Conservation (phyloP, 2,329 filamentous ascomycete genomes). For the Xylaria sp. region DNA sequence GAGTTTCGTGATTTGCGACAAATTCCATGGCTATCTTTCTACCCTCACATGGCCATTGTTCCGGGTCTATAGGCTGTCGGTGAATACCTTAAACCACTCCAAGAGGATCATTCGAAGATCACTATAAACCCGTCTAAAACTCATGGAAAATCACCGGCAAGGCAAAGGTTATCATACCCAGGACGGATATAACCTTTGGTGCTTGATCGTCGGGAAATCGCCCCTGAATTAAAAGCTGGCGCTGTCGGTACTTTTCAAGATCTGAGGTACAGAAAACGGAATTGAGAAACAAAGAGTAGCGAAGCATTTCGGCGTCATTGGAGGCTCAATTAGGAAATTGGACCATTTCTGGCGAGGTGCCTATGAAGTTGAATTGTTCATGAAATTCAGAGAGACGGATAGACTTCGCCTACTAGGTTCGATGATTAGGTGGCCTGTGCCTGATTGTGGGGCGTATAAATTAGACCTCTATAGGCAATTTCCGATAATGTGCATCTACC, state of each 20-base stretch:
- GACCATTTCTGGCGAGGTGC: not conserved
- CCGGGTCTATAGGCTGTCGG: not conserved
- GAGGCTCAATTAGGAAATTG: not conserved
- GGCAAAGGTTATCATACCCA: not conserved
- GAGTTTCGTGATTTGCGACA: slow-evolving; percentile 4
- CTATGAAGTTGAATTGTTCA: too few relatives aligned
- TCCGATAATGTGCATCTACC: too few relatives aligned
- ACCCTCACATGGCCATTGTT: not conserved
- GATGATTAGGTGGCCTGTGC: slow-evolving; percentile 11
- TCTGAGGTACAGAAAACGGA: not conserved
- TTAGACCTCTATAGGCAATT: not conserved
- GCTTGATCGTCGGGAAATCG: slow-evolving; percentile 5
- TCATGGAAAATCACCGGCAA: not conserved
- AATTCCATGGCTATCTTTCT: not conserved
- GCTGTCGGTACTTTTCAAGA: not conserved
- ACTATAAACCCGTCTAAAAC: not conserved
- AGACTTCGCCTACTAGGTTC: too few relatives aligned
- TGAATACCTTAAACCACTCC: not conserved
- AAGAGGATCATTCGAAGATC: not conserved
- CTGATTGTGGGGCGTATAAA: not conserved
- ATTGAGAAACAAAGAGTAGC: not conserved
- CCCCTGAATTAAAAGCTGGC: not conserved
- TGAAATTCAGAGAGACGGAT: too few relatives aligned
- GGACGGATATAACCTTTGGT: not conserved
- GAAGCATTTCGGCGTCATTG: not conserved